Evolutionary conservation across 805 yeast species (phyloP), one percentile per base, ranked within the genome.

Genomic region (Pichia gijzeniarum): DNA sequence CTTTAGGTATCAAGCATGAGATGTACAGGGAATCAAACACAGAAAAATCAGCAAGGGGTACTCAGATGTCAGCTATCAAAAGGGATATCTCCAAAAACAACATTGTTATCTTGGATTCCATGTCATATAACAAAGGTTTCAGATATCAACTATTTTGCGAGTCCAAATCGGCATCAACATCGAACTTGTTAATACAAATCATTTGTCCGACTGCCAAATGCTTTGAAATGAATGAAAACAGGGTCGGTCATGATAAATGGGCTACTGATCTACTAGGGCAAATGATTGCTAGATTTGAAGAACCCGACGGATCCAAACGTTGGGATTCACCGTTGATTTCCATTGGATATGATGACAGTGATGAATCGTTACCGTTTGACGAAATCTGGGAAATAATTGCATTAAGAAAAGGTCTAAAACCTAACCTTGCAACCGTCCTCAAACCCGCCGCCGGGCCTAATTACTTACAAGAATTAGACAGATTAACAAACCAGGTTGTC

Each of bases 281-380:
- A 43, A 67, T 91, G 47, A 74, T 79, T 3, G 85, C 89, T 79
- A 65, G 99, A 48, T 93, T 82, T 59, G 99, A 93, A 64, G 99
- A 93, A 61, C 99, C 99, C 0, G 84, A 87, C 59, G 79, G 80
- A 28, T 76, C 77, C 56, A 77, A 82, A 22, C 68, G 96, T 48
- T 93, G 99, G 99, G 99, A 93, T 59, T 79, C 95, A 4, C 99
- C 99, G 5, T 67, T 91, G 49, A 81, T 89, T 58, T 79, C 87
- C 0, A 64, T 90, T 1, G 74, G 80, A 3, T 74, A 69, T 55
- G 79, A 75, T 41, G 81, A 82, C 28, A 68, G 68, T 14, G 65
- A 63, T 3, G 33, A 30, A 12, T 13, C 14, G 8, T 57, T 82
- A 21, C 85, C 89, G 0, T 62, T 82, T 18, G 83, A 82, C 1